phyloP scores from a whole-genome alignment of 2,329 filamentous ascomycete genomes.

The Aspergillus brunneoviolaceus region DNA sequence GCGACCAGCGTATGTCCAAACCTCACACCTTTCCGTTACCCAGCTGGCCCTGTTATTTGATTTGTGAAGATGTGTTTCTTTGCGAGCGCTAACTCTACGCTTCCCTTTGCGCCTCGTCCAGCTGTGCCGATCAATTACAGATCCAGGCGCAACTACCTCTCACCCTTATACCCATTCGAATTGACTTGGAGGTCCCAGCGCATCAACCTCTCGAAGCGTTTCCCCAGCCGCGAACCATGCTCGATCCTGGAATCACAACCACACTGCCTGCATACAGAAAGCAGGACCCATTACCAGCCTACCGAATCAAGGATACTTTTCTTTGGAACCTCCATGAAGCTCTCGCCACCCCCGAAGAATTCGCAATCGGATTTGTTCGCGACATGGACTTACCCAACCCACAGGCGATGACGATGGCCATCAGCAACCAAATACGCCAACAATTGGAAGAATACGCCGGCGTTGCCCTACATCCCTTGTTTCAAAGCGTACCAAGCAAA shows the following conservation, averaged over 20 bases:
- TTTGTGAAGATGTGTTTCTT: constrained; percentile 6
- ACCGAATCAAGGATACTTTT: constrained; percentile 90
- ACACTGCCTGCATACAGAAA: constrained; percentile 74
- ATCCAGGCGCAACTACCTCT: constrained; percentile 75
- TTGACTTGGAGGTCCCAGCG: constrained; percentile 86
- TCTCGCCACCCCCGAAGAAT: constrained; percentile 90
- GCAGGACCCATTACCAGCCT: constrained; percentile 77
- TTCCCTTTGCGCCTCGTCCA: constrained; percentile 17
- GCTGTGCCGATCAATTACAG: constrained; percentile 60
- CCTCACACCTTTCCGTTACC: neutral
- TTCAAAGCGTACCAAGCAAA: constrained; percentile 56
- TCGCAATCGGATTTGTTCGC: constrained; percentile 85
- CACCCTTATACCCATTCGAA: constrained; percentile 90
- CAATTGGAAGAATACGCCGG: constrained; percentile 96
- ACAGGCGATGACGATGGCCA: constrained; percentile 68
- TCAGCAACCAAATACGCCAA: constrained; percentile 90
- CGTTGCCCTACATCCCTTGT: constrained; percentile 88
- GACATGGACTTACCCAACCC: constrained; percentile 87
- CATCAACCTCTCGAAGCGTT: constrained; percentile 54
- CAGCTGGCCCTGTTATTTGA: neutral
- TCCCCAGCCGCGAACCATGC: constrained; percentile 43
- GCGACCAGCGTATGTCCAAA: constrained; percentile 43
- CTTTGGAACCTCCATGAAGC: constrained; percentile 97
- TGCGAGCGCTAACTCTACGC: constrained; percentile 10
- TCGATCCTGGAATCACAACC: constrained; percentile 55